Percentiles rank a stretch among this genome's conserved stretches.
phyloP scores from a whole-genome alignment of 2,329 filamentous ascomycete genomes.

The Curvularia spicifera region DNA sequence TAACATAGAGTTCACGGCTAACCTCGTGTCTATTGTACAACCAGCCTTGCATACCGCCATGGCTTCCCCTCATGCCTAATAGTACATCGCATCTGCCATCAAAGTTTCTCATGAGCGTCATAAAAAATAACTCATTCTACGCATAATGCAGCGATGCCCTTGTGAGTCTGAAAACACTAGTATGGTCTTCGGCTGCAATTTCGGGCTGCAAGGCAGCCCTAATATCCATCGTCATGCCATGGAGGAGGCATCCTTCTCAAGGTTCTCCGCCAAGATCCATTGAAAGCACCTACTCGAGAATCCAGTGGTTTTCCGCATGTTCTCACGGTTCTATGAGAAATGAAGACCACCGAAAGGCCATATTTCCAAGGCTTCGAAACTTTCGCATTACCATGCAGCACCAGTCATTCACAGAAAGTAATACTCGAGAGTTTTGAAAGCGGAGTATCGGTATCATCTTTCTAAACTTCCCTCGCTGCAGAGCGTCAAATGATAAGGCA shows the following conservation, averaged over 20 bases:
- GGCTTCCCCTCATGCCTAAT: background rate
- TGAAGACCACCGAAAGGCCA: background rate
- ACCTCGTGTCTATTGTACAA: slow-evolving; percentile 46
- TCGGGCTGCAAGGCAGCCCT: background rate
- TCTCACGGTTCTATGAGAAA: too few species aligned
- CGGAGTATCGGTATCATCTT: background rate
- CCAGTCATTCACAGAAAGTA: background rate
- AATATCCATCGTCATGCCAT: background rate
- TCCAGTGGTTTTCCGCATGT: background rate
- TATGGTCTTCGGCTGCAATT: background rate
- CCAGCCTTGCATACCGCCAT: background rate
- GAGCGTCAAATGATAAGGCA: too few species aligned
- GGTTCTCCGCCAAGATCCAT: background rate
- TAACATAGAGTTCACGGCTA: slow-evolving; percentile 2
- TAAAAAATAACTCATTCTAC: too few species aligned
- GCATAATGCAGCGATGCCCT: too few species aligned
- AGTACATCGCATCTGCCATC: background rate
- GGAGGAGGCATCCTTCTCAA: background rate
- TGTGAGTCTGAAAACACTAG: background rate
- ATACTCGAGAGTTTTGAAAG: too few species aligned
- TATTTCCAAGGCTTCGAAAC: background rate
- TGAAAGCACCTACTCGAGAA: background rate
- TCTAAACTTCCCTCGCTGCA: background rate
- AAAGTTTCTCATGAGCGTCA: too few species aligned
- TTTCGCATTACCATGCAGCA: background rate